These are phyloP conservation scores for Achaetomiella virescens DNA, from an alignment of 495 filamentous ascomycete species.

Conservation along the genomic window DNA sequence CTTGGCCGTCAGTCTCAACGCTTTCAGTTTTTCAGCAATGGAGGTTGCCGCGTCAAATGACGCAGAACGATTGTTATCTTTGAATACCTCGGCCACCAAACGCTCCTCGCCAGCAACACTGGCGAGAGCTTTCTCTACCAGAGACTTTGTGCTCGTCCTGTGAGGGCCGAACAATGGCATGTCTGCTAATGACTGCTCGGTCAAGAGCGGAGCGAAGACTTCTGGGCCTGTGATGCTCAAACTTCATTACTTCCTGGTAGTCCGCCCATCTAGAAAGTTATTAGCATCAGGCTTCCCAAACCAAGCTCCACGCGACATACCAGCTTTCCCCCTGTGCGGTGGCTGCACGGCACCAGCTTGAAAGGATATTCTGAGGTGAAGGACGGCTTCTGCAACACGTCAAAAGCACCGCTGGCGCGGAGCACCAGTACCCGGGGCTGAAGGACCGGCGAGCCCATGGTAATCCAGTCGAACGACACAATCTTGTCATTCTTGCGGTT, in stretches of 20 bases:
- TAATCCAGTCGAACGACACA: slow-evolving; percentile 84
- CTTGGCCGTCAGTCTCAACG: slow-evolving; percentile 29
- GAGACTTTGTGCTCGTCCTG: slow-evolving; percentile 25
- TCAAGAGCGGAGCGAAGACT: slow-evolving; percentile 39
- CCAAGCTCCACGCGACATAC: slow-evolving; percentile 19
- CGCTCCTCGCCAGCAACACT: slow-evolving; percentile 17
- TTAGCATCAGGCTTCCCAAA: slow-evolving; percentile 5
- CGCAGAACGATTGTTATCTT: slow-evolving; percentile 18
- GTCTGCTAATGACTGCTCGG: slow-evolving; percentile 37
- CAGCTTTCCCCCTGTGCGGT: slow-evolving; percentile 41
- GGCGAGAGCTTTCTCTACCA: slow-evolving; percentile 32
- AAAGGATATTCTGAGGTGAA: slow-evolving; percentile 44
- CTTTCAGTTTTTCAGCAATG: slow-evolving; percentile 35
- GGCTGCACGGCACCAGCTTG: slow-evolving; percentile 42
- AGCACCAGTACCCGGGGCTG: slow-evolving; percentile 63
- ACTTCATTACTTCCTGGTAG: slow-evolving; percentile 42
- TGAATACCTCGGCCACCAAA: slow-evolving; percentile 24
- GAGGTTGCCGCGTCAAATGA: slow-evolving; percentile 27
- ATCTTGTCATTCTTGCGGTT: slow-evolving; percentile 54
- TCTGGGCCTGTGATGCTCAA: slow-evolving; percentile 38
- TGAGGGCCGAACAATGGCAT: slow-evolving; percentile 41
- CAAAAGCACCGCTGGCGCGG: slow-evolving; percentile 60
- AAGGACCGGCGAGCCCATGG: slow-evolving; percentile 49
- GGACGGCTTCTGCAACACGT: slow-evolving; percentile 58
- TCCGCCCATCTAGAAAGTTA: slow-evolving; percentile 31